Base-by-base conservation (phyloP, 257 asterid genomes). In the Forsythia suspensa region DNA sequence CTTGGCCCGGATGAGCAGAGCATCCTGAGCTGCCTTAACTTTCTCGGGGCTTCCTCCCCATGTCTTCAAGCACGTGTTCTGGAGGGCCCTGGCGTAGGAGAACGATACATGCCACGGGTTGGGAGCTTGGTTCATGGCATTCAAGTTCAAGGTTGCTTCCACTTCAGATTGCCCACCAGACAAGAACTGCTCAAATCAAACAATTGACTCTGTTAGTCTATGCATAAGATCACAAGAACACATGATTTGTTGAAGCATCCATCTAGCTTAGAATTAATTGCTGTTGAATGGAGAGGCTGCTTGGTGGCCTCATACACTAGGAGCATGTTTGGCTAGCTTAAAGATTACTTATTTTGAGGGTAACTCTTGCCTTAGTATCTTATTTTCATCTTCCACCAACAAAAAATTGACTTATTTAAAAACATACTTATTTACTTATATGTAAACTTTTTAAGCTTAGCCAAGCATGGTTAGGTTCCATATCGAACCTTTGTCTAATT, bases 131-230 rank as follows among this genome's bases (percentile, higher is more conserved):
- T 90, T 90, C 94, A 90, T 90, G 38, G 94, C 94, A 46, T 90
- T 88, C 90, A 90, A 83, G 85, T 90, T 90, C 77, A 86, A 81
- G 67, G 94, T 90, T 6, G 92, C 94, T 80, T 90, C 94, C 40
- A 86, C 92, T 78, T 90, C 94, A 48, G 94, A 90, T 85, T 90
- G 94, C n/a, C 94, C 94, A 73, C 94, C 94, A 72, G 94, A 90
- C 85, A 90, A 88, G 77, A 90, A 90, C 94, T 90, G 88, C 74
- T 24, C 76, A 59, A 57, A 66, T 46, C 12, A 8, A 55, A 57
- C 46, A 76, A 21, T 6, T 44, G 41, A 5, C 38, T 8, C 6
- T 18, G 13, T 75, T 55, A 75, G 41, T 38, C 78, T 13, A 20
- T 39, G 8, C 21, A 76, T 11, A 20, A 75, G 29, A 20, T 61